Base-by-base conservation (phyloP, 2,329 filamentous ascomycete genomes). In the Fusarium siculi region DNA sequence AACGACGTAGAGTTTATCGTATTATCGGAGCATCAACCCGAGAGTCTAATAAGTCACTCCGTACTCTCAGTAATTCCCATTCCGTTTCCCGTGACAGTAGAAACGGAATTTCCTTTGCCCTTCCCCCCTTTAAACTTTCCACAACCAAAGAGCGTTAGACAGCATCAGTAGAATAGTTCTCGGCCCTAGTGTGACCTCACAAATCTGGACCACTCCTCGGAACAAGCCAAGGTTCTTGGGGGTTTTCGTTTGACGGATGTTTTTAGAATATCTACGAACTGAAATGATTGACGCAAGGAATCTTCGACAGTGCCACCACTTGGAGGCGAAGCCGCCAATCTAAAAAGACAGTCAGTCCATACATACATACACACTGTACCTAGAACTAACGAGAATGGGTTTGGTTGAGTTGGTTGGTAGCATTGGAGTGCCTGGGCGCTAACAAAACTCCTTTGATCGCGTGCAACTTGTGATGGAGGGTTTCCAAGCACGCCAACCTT, bases 381-480 rank as follows among this genome's bases (percentile, higher is more conserved):
- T 68, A 54, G 10, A 71, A 63, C 25, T 36, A 47, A 46, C 37
- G 58, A 72, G 47, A 47, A 36, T 36, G 18, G 30, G 30, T 47
- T 47, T 40, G 55, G 19, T 47, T 34, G 32, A 14, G n/a, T 44
- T 25, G 34, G 23, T 58, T 30, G 32, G 59, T 56, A 50, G 47
- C 58, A 58, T 49, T 58, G 55, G 47, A 55, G 54, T 65, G 55
- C 67, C 34, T 59, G 44, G 58, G 68, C 71, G 67, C 71, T 72
- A 72, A 68, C 47, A 74, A 66, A 54, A 72, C 63, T 64, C 54
- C 66, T 73, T 47, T 72, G 57, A 55, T 71, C 66, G 66, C 70
- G 53, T 65, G 60, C 49, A 44, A 68, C 54, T 72, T 47, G 58
- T 72, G 63, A 34, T 59, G 63, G 63, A 65, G 62, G 70, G 68